Percentiles rank a stretch among this genome's conserved stretches.
Evolutionary conservation across 179 eudicot species (phyloP).

Genomic region (Sideroxylon spinosum): DNA sequence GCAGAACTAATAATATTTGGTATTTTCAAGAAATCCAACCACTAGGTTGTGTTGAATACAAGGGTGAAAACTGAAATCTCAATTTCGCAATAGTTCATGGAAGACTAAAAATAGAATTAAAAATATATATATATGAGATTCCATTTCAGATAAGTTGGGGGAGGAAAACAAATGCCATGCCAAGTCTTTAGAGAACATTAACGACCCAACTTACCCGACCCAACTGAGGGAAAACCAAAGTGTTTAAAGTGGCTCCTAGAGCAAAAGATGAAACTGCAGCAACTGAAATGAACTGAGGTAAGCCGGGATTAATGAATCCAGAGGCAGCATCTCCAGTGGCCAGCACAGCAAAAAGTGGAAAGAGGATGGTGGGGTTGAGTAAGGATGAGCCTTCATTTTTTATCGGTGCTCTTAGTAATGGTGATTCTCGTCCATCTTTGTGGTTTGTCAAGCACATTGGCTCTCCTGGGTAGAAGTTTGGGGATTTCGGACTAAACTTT

Average conservation of each 20-base stretch:
- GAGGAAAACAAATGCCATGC: not conserved
- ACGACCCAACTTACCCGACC: constrained; percentile 47
- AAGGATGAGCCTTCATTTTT: constrained; percentile 43
- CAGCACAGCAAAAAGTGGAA: constrained; percentile 71
- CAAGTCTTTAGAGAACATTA: not conserved
- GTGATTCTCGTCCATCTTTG: constrained; percentile 69
- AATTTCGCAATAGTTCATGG: not conserved
- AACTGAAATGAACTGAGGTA: constrained; percentile 79
- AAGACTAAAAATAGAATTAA: not conserved
- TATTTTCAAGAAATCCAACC: too few relatives aligned
- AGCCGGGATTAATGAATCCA: constrained; percentile 74
- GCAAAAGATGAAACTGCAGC: constrained; percentile 73
- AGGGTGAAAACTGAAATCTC: not conserved
- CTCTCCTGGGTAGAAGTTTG: constrained; percentile 73
- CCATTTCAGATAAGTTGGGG: not conserved
- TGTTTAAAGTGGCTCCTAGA: constrained; percentile 67
- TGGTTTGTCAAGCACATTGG: constrained; percentile 88
- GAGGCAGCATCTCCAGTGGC: constrained; percentile 93
- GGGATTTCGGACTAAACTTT: constrained; percentile 64
- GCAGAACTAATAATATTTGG: too few relatives aligned
- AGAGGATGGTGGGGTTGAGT: constrained; percentile 53
- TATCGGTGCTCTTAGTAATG: constrained; percentile 76
- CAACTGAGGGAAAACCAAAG: constrained; percentile 63
- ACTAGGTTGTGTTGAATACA: too few relatives aligned
- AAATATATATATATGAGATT: not conserved